Evolutionary conservation across 2,329 filamentous ascomycete species (phyloP).

Genomic region (Phoma sp.): DNA sequence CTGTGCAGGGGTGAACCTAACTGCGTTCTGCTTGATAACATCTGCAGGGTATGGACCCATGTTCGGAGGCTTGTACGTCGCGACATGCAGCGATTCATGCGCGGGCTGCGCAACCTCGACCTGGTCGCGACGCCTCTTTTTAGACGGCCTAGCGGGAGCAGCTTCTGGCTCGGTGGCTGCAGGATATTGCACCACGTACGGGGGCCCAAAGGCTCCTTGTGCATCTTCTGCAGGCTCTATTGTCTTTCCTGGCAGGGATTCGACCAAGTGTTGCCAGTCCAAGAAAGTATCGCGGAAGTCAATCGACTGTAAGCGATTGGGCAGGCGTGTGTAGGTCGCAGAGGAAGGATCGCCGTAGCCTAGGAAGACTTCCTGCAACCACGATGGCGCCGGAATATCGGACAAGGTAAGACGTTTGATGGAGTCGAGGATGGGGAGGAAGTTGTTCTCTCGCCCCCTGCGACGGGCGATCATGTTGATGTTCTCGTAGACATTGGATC

Average conservation of each 20-base stretch:
- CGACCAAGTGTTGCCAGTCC: constrained; percentile 91
- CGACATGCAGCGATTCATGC: constrained; percentile 74
- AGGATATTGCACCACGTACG: constrained; percentile 78
- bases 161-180: constrained; percentile 48
- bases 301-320: constrained; percentile 77
- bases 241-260: constrained; percentile 85
- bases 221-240: constrained; percentile 79
- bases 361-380: constrained; percentile 97
- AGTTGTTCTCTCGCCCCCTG: constrained; percentile 92
- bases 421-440: constrained; percentile 89
- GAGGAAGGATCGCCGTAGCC: constrained; percentile 92
- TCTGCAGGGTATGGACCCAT: constrained; percentile 89
- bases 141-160: constrained; percentile 67
- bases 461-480: constrained; percentile 88
- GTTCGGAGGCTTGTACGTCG: constrained; percentile 88
- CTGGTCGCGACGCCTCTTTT: constrained; percentile 84
- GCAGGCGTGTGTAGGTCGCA: constrained; percentile 82
- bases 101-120: constrained; percentile 68
- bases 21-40: constrained; percentile 77
- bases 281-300: constrained; percentile 95
- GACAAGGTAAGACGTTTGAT: constrained; percentile 86
- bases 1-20: constrained; percentile 91
- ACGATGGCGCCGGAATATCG: constrained; percentile 83
- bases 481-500: constrained; percentile 77
- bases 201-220: constrained; percentile 78